Evolutionary conservation across 176 grass and related monocot species (phyloP), one percentile per base, ranked within the genome.

Genomic region (Oryza nivara): DNA sequence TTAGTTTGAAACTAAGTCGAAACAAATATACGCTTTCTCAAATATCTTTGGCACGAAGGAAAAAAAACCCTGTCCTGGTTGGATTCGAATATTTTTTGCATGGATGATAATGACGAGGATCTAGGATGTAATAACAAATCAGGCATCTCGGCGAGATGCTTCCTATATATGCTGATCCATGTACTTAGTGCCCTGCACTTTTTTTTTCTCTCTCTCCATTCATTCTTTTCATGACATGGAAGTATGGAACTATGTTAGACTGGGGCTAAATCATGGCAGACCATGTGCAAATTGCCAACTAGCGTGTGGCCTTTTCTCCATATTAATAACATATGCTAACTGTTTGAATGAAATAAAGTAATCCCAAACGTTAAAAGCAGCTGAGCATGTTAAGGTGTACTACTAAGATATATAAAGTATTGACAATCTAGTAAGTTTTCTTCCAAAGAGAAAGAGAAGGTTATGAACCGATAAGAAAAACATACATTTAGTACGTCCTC

Each of bases 141-240:
- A 26, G 86, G 75, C 74, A 84, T 88, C 86, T 79, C n/a, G 11
- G 43, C 3, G 22, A 30, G 75, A 20, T 38, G 75, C 67, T 65
- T 79, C 67, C 66, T 64, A 63, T 1, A 63, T 1, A 17, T 76
- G 79, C 6, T 30, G n/a, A 11, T 51, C 48, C 13, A 52, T 66
- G 20, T 61, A 61, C 58, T 61, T 61, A 61, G 26, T 76, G 7
- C 34, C 63, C 3, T 41, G 32, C 43, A 58, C 61, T 77, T 65
- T 11, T 51, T 64, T 72, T 54, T 11, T 51, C 51, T 72, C 0
- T 9, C 1, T 3, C 3, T 45, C 20, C 11, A 7, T 70, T 6
- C 15, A n/a, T 76, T 48, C 45, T 82, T 90, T 83, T 40, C 4
- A 82, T 38, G 44, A 20, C 52, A 58, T 58, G 20, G 67, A 68